Base-by-base conservation (phyloP, 2,329 filamentous ascomycete species). In the Penicillium janthinellum region DNA sequence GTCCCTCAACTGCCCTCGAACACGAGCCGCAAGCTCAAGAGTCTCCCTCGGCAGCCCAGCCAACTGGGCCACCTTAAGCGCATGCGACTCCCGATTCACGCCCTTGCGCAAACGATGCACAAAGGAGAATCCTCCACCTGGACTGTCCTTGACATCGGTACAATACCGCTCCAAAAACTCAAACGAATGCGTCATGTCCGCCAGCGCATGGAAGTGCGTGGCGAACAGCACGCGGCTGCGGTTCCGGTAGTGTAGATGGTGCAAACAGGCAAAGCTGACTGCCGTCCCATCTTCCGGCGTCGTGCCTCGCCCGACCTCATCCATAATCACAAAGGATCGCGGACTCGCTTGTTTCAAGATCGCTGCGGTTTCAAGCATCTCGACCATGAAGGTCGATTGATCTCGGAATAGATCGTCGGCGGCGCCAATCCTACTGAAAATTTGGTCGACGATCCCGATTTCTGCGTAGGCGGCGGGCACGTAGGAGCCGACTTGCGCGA, bases 361-460 rank as follows among this genome's bases (percentile, higher is more conserved):
- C 28, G 90, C 84, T 1, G 94, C 93, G 20, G 95, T 96, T 78
- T 99, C 95, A 2, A 97, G 84, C 95, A 99, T 99, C 79, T 99
- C 95, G 1, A 98, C 92, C 95, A 99, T 98, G 77, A 99, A 99
- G 0, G 96, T 99, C 55, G 92, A 96, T 76, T 98, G 93, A 78
- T 96, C 90, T 53, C 88, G 86, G 79, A 90, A 97, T n/a, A 99
- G 82, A 73, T 96, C 94, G 75, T 99, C 96, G 1, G 94, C 95
- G 0, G 92, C 96, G 1, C 95, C 95, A 22, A 96, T 90, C 72
- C 95, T 90, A 72, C 90, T 95, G 80, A 96, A 98, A 56, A 99
- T 89, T 70, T 94, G 92, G 77, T 99, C 95, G n/a, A 97, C 92
- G 45, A 99, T 82, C 1, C 94, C 93, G 28, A 99, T 83, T 68